These are phyloP conservation scores for Coccomyxa sp. DNA, from an alignment of 139 green algal genomes.

Conservation along the genomic window DNA sequence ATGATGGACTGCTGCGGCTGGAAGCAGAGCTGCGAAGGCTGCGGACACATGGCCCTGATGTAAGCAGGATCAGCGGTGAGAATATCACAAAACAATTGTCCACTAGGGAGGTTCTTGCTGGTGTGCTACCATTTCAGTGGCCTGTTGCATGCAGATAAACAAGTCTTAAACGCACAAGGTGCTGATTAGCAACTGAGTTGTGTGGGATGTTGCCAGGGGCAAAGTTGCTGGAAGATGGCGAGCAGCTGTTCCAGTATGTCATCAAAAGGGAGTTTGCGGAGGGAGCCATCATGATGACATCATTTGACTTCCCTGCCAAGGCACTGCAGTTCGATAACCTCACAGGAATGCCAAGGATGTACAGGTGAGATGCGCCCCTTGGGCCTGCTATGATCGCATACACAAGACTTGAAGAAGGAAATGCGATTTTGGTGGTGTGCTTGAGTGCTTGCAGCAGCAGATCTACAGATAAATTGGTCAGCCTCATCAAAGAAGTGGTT, in stretches of 20 bases:
- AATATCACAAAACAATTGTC: no score
- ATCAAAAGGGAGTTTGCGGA: slow-evolving; percentile 5
- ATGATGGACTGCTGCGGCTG: neutral
- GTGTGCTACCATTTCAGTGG: no score
- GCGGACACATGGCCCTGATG: no score
- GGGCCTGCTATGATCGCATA: no score
- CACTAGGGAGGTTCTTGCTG: no score
- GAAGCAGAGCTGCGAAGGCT: neutral
- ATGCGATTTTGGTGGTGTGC: no score
- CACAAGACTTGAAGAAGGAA: no score
- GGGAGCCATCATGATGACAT: neutral
- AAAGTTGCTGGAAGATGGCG: no score
- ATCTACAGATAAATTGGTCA: no score
- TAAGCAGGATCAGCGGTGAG: no score
- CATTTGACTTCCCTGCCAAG: neutral
- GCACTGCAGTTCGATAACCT: neutral
- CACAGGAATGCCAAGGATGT: neutral
- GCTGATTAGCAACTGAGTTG: neutral
- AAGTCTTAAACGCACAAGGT: neutral
- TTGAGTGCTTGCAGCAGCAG: neutral
- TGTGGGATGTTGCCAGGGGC: neutral
- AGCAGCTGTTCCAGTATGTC: neutral
- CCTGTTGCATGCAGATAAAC: neutral
- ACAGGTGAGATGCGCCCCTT: no score
- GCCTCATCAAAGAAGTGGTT: no score